phyloP scores from a whole-genome alignment of 768 basidiomycete genomes.

The Tylopilus rubrobrunneus region DNA sequence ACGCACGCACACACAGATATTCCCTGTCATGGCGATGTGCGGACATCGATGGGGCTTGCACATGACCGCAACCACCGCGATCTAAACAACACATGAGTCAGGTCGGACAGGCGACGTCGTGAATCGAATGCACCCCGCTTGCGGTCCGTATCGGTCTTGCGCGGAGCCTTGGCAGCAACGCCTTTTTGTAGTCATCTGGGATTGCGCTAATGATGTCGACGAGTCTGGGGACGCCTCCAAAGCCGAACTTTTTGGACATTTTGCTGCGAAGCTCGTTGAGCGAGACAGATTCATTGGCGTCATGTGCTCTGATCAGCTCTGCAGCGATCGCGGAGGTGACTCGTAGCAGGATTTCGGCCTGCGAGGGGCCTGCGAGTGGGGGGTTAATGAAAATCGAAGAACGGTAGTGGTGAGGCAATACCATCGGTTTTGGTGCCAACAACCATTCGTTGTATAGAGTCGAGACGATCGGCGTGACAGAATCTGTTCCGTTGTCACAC shows the following conservation, averaged over 20 bases:
- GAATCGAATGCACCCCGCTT: conserved; percentile 66
- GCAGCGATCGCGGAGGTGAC: conserved; percentile 94
- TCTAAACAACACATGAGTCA: conserved; percentile 42
- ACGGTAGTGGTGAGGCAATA: background rate
- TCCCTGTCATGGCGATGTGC: conserved; percentile 99
- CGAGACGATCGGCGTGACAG: background rate
- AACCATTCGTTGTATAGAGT: conserved; percentile 29
- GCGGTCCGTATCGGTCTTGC: conserved; percentile 96
- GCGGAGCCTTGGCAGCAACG: conserved; percentile 80
- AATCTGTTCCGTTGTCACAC: background rate
- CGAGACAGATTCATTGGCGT: conserved; percentile 72
- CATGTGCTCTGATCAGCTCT: conserved; percentile 86
- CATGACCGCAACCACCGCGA: conserved; percentile 99
- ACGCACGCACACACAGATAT: conserved; percentile 87
- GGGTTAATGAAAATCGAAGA: background rate
- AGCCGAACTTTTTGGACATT: conserved; percentile 86
- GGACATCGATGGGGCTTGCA: conserved; percentile 99
- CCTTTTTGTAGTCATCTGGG: conserved; percentile 95
- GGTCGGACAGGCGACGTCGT: background rate
- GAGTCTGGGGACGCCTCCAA: conserved; percentile 83
- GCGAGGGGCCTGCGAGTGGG: conserved; percentile 58
- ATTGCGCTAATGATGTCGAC: conserved; percentile 99
- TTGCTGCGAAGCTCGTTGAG: conserved; percentile 84
- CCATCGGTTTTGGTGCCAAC: conserved; percentile 41
- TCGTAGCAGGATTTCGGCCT: conserved; percentile 85